Conservation (phyloP, 495 filamentous ascomycete species). For the Amorphotheca resinae region DNA sequence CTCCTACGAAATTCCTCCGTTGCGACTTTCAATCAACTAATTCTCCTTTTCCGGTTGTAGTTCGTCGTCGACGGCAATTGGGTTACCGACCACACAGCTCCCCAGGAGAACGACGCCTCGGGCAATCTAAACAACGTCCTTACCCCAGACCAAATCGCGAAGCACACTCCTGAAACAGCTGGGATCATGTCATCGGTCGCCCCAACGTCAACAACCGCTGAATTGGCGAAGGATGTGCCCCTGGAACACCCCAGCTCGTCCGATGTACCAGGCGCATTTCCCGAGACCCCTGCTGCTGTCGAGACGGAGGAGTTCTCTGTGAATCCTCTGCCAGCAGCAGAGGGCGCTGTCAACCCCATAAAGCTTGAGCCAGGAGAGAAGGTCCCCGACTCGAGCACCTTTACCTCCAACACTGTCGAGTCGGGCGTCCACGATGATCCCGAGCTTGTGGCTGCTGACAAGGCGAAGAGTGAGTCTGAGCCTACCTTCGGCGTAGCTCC, state of each 20-base stretch:
- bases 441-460: slow-evolving; percentile 15
- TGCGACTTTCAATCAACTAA: not conserved
- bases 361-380: slow-evolving; percentile 66
- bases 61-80: slow-evolving; percentile 88
- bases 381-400: slow-evolving; percentile 49
- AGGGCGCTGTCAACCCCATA: slow-evolving; percentile 68
- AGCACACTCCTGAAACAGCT: slow-evolving; percentile 28
- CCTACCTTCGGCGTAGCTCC: slow-evolving; percentile 54
- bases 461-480: slow-evolving; percentile 26
- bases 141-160: slow-evolving; percentile 53
- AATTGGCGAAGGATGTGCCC: slow-evolving; percentile 54
- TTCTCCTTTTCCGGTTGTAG: slow-evolving; percentile 36
- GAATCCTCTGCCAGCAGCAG: slow-evolving; percentile 67
- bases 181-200: slow-evolving; percentile 56
- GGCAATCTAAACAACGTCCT: slow-evolving; percentile 87
- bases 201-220: slow-evolving; percentile 63
- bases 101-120: slow-evolving; percentile 62
- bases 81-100: slow-evolving; percentile 65
- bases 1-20: not conserved
- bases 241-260: slow-evolving; percentile 25
- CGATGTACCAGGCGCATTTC: slow-evolving; percentile 64
- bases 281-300: slow-evolving; percentile 51
- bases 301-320: slow-evolving; percentile 47
- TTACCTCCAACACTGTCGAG: slow-evolving; percentile 42
- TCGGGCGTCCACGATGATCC: slow-evolving; percentile 57